Evolutionary conservation across 805 yeast species (phyloP), one percentile per base, ranked within the genome.

Genomic region (Starmerella floris): DNA sequence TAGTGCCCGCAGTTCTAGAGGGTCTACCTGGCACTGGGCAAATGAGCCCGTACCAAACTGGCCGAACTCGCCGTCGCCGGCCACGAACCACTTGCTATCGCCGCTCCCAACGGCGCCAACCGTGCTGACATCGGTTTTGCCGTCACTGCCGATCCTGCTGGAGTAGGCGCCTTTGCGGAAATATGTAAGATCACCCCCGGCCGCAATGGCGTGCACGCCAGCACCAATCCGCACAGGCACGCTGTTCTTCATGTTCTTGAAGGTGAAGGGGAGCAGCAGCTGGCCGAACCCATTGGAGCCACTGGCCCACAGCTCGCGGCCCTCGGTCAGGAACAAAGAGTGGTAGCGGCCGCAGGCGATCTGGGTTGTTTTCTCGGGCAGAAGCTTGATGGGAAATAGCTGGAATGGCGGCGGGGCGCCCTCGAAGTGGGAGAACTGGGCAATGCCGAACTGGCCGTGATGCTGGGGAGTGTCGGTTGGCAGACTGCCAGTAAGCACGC

Each of bases 271-370:
- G 37, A 74, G 67, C 10, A 88, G 95, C 42, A 88, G 66, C 55
- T 91, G 88, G n/a, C 97, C 97, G 58, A 64, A 74, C 3, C 73
- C 67, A 58, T 88, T 88, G 44, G 73, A 73, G 21, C 98, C 98
- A 74, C 91, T 87, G 1, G 84, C 72, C 74, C 79, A 81, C n/a
- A 84, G 63, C 40, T 68, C 66, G 8, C 88, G 91, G n/a, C 65
- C 55, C 1, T 65, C 53, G 52, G 83, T 88, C n/a, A 72, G 58
- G 5, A 77, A 88, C 27, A 85, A 58, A 3, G 85, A 73, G 61
- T 84, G 94, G 57, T 66, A 67, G 38, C 69, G 67, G 9, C 97
- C 96, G 45, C 82, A 66, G 1, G 91, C 83, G 33, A 88, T 69
- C 51, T 73, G 65, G 3, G 54, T 60, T 40, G 83, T 74, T 2